phyloP scores from a whole-genome alignment of 2,329 filamentous ascomycete genomes.

The Mariannaea elegans region DNA sequence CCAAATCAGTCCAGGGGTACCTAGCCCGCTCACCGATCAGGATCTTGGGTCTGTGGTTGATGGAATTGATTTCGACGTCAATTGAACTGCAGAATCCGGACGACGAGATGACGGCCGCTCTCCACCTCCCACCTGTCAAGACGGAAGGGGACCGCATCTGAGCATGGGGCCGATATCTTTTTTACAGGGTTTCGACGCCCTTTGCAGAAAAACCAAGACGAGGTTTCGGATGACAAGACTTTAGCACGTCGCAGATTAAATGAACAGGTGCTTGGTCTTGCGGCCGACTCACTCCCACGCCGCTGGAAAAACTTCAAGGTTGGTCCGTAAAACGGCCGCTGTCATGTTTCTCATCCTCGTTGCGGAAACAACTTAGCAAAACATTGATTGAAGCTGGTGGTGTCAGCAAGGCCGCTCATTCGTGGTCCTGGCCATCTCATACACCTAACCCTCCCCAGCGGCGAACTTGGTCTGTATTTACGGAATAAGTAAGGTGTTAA shows the following conservation, averaged over 20 bases:
- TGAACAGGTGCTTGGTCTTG: slow-evolving; percentile 27
- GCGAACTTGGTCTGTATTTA: too few species aligned
- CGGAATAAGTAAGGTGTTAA: too few species aligned
- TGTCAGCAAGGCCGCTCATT: background rate
- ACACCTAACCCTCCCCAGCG: background rate
- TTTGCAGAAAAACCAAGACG: slow-evolving; percentile 16
- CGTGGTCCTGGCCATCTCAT: background rate
- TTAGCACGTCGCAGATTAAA: slow-evolving; percentile 39
- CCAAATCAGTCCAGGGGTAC: slow-evolving; percentile 23
- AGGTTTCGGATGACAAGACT: slow-evolving; percentile 26
- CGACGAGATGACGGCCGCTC: slow-evolving; percentile 16
- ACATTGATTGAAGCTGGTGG: slow-evolving; percentile 1
- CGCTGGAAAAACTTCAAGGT: slow-evolving; percentile 23
- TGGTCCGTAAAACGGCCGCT: slow-evolving; percentile 23
- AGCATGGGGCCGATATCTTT: slow-evolving; percentile 18
- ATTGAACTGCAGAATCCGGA: slow-evolving; percentile 13
- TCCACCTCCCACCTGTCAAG: slow-evolving; percentile 20
- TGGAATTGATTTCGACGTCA: slow-evolving; percentile 38
- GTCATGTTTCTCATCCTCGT: slow-evolving; percentile 23
- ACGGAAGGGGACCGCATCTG: slow-evolving; percentile 24
- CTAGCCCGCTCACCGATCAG: slow-evolving; percentile 34
- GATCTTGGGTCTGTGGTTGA: slow-evolving; percentile 40
- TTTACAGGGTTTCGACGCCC: slow-evolving; percentile 14
- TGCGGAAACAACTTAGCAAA: slow-evolving; percentile 22
- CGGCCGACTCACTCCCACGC: slow-evolving; percentile 27